Conservation (phyloP, 169 alveolate species). For the Ichthyophthirius multifiliis region DNA sequence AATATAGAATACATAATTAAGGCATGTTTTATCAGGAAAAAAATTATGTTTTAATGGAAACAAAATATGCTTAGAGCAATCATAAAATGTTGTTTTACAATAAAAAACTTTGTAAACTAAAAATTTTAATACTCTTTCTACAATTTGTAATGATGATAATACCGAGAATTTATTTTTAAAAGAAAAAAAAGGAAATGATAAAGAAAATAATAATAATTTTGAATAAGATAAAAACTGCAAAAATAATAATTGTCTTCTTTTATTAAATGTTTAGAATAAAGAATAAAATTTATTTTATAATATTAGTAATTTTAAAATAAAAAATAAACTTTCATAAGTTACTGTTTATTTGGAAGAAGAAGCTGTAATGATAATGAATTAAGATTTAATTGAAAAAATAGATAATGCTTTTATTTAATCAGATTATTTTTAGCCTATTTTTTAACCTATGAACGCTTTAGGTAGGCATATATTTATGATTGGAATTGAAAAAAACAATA, state of each 20-base stretch:
- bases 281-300: not conserved
- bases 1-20: not conserved
- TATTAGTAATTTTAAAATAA: not conserved
- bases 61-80: not conserved
- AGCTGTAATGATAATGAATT: not conserved
- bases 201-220: not conserved
- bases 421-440: not conserved
- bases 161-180: no score
- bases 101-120: no score
- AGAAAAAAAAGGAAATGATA: no score
- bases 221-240: not conserved
- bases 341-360: not conserved
- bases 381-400: not conserved
- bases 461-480: not conserved
- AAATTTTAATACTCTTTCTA: no score
- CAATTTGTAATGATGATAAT: no score
- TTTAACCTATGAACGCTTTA: not conserved
- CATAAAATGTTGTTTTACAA: no score
- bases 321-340: not conserved
- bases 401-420: not conserved
- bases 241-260: not conserved
- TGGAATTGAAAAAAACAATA: not conserved
- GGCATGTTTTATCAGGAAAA: not conserved
- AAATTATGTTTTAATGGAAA: not conserved
- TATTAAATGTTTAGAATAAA: not conserved